These are phyloP conservation scores for Pseudocohnilembus persalinus DNA, from an alignment of 169 alveolate genomes.

Conservation along the genomic window DNA sequence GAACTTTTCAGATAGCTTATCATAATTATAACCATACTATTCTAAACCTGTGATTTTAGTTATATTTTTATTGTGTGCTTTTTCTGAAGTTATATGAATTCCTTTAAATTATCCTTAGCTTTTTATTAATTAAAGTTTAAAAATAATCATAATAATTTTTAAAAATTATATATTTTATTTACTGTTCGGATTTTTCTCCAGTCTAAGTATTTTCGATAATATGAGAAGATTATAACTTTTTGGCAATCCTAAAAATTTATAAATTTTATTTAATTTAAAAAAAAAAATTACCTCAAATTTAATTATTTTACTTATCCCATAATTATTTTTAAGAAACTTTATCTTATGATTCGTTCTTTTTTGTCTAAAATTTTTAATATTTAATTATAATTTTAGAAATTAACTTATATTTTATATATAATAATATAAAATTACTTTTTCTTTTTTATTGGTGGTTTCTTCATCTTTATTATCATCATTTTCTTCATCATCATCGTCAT, in stretches of 20 bases:
- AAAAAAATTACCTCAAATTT: too few relatives aligned
- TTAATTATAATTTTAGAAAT: neutral
- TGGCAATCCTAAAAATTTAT: neutral
- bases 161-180: too few relatives aligned
- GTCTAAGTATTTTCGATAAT: neutral
- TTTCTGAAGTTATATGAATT: neutral
- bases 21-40: neutral
- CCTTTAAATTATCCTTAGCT: neutral
- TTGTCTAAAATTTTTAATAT: neutral
- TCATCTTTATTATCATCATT: neutral
- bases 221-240: neutral
- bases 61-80: neutral
- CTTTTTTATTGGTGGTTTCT: neutral
- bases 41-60: neutral
- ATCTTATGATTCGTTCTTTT: neutral
- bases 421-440: too few relatives aligned
- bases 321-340: neutral
- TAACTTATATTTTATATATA: neutral
- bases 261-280: too few relatives aligned
- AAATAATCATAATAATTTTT: too few relatives aligned
- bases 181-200: neutral
- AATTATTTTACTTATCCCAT: neutral
- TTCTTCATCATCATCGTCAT: neutral
- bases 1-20: neutral
- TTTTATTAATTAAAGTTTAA: too few relatives aligned